phyloP scores from a whole-genome alignment of 768 basidiomycete species.

The Pholiota conissans region DNA sequence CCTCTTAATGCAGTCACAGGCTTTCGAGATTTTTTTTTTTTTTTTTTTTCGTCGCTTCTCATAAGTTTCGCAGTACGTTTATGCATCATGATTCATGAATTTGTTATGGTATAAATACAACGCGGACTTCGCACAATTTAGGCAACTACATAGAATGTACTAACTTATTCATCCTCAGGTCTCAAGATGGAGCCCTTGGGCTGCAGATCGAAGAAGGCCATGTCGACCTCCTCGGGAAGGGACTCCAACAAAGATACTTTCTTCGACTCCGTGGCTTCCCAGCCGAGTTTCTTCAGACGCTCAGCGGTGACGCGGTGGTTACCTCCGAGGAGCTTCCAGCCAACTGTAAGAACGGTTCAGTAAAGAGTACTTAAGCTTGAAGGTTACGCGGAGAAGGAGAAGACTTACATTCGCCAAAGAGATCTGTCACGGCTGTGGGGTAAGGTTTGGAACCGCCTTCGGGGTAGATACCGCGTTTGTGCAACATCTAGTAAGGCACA shows the following conservation, averaged over 20 bases:
- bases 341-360: conserved; percentile 22
- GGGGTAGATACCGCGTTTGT: conserved; percentile 31
- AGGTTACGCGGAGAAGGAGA: no score
- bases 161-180: background rate
- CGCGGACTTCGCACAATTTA: no score
- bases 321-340: conserved; percentile 40
- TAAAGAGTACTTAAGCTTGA: no score
- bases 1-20: background rate
- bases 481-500: conserved; percentile 26
- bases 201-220: conserved; percentile 16
- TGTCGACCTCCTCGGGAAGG: conserved; percentile 21
- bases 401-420: conserved; percentile 39
- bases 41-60: no score
- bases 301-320: conserved; percentile 35
- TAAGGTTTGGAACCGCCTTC: conserved; percentile 33
- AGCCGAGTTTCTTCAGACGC: conserved; percentile 37
- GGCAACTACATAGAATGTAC: no score
- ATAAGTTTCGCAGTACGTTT: no score
- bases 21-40: no score
- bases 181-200: conserved; percentile 11
- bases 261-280: conserved; percentile 31
- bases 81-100: background rate
- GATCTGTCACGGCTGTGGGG: conserved; percentile 31
- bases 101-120: background rate
- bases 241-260: conserved; percentile 21